These are phyloP conservation scores for Amanita subjunquillea DNA, from an alignment of 768 basidiomycete species.

Conservation along the genomic window DNA sequence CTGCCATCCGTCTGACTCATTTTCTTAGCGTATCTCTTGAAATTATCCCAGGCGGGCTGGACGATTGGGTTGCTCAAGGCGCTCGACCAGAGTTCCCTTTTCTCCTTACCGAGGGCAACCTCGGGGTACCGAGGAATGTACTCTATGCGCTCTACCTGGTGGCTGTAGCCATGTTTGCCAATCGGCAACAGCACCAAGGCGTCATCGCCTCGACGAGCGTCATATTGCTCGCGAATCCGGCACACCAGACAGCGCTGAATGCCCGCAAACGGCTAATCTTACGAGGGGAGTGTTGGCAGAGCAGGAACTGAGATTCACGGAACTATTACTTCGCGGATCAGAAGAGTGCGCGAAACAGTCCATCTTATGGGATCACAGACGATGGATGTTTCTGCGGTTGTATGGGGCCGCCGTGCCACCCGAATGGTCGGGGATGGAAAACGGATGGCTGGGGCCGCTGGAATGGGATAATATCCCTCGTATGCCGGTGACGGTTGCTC, in stretches of 20 bases:
- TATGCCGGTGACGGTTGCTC: slow-evolving; percentile 25
- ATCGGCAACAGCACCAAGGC: slow-evolving; percentile 5
- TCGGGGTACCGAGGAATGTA: slow-evolving; percentile 55
- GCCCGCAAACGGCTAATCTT: slow-evolving; percentile 42
- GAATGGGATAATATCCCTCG: slow-evolving; percentile 18
- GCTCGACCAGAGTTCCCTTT: slow-evolving; percentile 33
- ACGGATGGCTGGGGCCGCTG: slow-evolving; percentile 16
- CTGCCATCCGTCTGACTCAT: background rate
- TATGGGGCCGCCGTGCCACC: slow-evolving; percentile 12
- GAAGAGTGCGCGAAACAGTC: slow-evolving; percentile 54
- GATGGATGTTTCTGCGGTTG: slow-evolving; percentile 43
- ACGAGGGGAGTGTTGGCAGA: slow-evolving; percentile 22
- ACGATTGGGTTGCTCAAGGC: slow-evolving; percentile 28
- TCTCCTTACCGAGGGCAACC: slow-evolving; percentile 43
- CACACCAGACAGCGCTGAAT: slow-evolving; percentile 61
- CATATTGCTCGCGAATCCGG: slow-evolving; percentile 57
- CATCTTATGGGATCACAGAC: slow-evolving; percentile 60
- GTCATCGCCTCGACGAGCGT: slow-evolving; percentile 29
- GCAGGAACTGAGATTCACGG: slow-evolving; percentile 38
- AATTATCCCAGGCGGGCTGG: slow-evolving; percentile 47
- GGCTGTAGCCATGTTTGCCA: slow-evolving; percentile 26
- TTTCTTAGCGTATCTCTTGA: slow-evolving; percentile 38
- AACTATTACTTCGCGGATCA: slow-evolving; percentile 37
- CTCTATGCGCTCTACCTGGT: slow-evolving; percentile 41
- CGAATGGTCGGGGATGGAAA: background rate